Percentiles rank a stretch among this genome's conserved stretches.
Evolutionary conservation across 257 asterid species (phyloP).

Genomic region (Echium plantagineum): DNA sequence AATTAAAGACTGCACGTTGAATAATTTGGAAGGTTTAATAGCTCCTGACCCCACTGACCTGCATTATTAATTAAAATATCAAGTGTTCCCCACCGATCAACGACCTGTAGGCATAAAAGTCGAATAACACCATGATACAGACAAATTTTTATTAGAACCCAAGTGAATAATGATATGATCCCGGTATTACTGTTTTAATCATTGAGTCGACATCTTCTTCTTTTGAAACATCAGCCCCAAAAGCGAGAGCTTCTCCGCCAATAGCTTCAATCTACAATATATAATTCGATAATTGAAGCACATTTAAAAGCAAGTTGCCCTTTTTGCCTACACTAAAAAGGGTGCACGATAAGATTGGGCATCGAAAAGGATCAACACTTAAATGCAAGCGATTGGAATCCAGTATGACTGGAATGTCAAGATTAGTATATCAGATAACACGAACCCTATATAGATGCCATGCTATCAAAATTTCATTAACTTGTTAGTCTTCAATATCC

Average conservation of each 20-base stretch:
- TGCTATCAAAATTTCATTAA: neutral
- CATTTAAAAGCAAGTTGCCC: constrained; percentile 2
- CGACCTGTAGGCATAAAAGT: constrained; percentile 38
- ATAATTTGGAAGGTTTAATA: neutral
- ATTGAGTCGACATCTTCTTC: constrained; percentile 85
- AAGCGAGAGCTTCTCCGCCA: constrained; percentile 84
- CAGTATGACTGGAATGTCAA: neutral
- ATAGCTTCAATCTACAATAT: constrained; percentile 60
- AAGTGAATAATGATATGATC: constrained; percentile 8
- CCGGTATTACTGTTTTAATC: constrained; percentile 65
- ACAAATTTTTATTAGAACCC: constrained; percentile 12
- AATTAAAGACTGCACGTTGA: neutral
- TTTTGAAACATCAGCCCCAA: constrained; percentile 94
- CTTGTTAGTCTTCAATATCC: neutral
- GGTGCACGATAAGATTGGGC: constrained; percentile 1
- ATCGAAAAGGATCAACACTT: neutral
- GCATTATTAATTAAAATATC: constrained; percentile 89
- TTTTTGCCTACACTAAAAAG: neutral
- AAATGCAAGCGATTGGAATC: neutral
- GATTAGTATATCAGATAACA: neutral
- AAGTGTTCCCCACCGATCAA: constrained; percentile 87
- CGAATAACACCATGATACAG: neutral
- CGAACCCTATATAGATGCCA: neutral
- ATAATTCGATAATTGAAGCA: neutral
- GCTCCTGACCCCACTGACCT: constrained; percentile 27